Percentiles rank a stretch among this genome's conserved stretches.
Conservation (phyloP, 2,329 filamentous ascomycete genomes). For the Aciculosporium take region DNA sequence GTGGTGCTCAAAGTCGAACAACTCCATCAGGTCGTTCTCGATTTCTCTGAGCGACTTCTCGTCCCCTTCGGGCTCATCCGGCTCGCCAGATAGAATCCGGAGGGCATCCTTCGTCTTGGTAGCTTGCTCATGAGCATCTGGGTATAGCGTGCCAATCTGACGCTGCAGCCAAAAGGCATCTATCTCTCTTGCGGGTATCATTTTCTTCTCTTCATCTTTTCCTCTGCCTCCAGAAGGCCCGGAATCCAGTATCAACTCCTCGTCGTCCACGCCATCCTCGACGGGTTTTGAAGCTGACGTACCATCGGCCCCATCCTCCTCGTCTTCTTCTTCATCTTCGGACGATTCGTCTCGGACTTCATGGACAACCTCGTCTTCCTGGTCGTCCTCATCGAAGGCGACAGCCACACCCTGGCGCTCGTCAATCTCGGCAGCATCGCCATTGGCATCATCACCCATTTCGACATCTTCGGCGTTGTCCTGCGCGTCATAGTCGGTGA, state of each 20-base stretch:
- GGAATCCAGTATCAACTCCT: conserved; percentile 75
- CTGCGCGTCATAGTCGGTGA: conserved; percentile 94
- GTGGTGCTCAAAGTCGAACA: conserved; percentile 94
- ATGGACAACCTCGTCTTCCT: conserved; percentile 60
- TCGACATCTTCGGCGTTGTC: conserved; percentile 86
- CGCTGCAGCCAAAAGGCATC: conserved; percentile 96
- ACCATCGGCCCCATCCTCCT: conserved; percentile 30
- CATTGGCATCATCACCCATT: conserved; percentile 49
- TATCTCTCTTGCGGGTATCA: conserved; percentile 73
- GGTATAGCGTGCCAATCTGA: conserved; percentile 75
- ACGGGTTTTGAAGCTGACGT: neutral
- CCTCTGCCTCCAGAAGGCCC: conserved; percentile 31
- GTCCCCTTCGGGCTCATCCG: conserved; percentile 56
- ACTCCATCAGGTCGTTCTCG: conserved; percentile 95
- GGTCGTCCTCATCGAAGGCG: conserved; percentile 89
- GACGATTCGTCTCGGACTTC: conserved; percentile 83
- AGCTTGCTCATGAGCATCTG: conserved; percentile 83
- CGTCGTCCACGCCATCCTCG: conserved; percentile 46
- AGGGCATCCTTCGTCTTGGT: conserved; percentile 82
- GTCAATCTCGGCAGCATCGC: conserved; percentile 63
- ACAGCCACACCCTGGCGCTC: conserved; percentile 94
- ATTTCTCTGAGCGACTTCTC: conserved; percentile 82
- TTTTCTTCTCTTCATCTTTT: conserved; percentile 41
- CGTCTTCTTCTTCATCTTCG: conserved; percentile 58
- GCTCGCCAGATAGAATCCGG: conserved; percentile 63